Conservation (phyloP, 1,284 basidiomycete genomes). For the Cystobasidium sp. region DNA sequence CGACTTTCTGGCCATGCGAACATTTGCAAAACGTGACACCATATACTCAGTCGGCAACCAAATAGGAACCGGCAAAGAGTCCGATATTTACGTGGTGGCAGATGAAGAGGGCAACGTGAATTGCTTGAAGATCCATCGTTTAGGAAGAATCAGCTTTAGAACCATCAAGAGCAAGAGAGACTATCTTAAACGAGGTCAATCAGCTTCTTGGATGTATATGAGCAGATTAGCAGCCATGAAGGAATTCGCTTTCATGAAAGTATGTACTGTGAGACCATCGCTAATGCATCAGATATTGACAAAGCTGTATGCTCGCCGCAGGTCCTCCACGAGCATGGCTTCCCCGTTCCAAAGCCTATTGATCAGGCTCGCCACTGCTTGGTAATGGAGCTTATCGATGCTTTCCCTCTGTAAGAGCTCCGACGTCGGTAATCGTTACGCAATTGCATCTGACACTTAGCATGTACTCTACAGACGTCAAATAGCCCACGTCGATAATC, state of each 20-base stretch:
- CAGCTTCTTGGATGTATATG: slow-evolving; percentile 99
- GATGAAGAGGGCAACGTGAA: slow-evolving; percentile 79
- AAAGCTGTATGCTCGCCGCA: slow-evolving; percentile 54
- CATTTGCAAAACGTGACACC: slow-evolving; percentile 85
- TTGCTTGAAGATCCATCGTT: slow-evolving; percentile 90
- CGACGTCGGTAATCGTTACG: not conserved
- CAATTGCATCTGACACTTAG: too few species aligned
- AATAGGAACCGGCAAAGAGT: slow-evolving; percentile 98
- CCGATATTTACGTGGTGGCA: slow-evolving; percentile 94
- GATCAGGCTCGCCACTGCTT: slow-evolving; percentile 94
- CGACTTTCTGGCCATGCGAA: slow-evolving; percentile 91
- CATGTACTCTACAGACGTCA: slow-evolving; percentile 68
- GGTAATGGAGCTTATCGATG: slow-evolving; percentile 93
- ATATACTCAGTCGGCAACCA: slow-evolving; percentile 87
- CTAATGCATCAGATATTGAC: not conserved
- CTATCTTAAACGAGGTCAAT: slow-evolving; percentile 93
- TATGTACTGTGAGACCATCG: slow-evolving; percentile 54
- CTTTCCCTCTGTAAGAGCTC: slow-evolving; percentile 80
- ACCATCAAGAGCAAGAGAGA: slow-evolving; percentile 97
- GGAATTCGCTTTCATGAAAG: slow-evolving; percentile 99
- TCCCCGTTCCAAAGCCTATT: slow-evolving; percentile 90
- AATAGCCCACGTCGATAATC: slow-evolving; percentile 78
- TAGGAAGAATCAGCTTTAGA: slow-evolving; percentile 94
- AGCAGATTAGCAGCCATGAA: slow-evolving; percentile 93
- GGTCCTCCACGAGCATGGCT: slow-evolving; percentile 90